These are phyloP conservation scores for Elsinoe perseae DNA, from an alignment of 2,329 filamentous ascomycete genomes.

Conservation along the genomic window DNA sequence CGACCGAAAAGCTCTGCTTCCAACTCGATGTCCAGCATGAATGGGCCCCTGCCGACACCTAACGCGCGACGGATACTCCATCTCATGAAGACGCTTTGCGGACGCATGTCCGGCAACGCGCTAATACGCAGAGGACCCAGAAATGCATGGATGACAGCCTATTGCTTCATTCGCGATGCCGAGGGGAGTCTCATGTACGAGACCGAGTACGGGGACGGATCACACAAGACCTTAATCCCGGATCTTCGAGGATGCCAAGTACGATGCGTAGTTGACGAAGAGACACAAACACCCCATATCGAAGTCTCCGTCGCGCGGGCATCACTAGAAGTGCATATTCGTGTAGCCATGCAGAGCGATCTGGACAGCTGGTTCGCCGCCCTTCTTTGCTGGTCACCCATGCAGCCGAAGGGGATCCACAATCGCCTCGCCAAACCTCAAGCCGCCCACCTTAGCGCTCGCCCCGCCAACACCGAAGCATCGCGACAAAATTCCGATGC, in stretches of 20 bases:
- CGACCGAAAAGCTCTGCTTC: constrained; percentile 24
- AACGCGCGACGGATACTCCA: constrained; percentile 65
- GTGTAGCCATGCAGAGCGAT: constrained; percentile 57
- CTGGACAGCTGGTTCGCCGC: constrained; percentile 75
- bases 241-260: constrained; percentile 70
- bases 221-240: constrained; percentile 59
- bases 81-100: constrained; percentile 69
- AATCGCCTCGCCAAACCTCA: constrained; percentile 48
- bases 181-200: constrained; percentile 68
- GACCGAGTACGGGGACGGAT: constrained; percentile 56
- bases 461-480: constrained; percentile 20
- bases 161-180: constrained; percentile 71
- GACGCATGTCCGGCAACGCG: constrained; percentile 70
- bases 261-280: constrained; percentile 42
- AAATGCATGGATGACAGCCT: constrained; percentile 60
- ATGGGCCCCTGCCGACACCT: constrained; percentile 34
- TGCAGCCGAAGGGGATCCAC: constrained; percentile 51
- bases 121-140: constrained; percentile 59
- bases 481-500: constrained; percentile 43
- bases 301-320: constrained; percentile 47
- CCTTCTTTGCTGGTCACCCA: constrained; percentile 71
- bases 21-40: constrained; percentile 23
- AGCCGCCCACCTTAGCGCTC: constrained; percentile 22
- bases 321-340: constrained; percentile 55
- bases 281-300: constrained; percentile 43